Percentiles rank a stretch among this genome's conserved stretches.
phyloP scores from a whole-genome alignment of 257 asterid genomes.

The Cruciata laevipes region DNA sequence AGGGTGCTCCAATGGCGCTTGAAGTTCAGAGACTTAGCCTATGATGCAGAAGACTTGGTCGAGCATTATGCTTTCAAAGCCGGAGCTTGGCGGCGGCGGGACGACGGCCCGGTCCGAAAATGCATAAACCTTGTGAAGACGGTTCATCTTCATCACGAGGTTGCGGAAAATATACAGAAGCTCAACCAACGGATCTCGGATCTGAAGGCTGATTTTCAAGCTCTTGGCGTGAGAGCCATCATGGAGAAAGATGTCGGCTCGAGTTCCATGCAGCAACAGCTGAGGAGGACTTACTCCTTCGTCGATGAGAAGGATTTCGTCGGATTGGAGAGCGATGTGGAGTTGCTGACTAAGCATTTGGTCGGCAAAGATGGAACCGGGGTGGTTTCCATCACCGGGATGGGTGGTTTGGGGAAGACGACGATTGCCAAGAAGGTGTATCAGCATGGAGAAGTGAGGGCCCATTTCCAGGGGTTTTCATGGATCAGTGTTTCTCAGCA shows the following conservation, averaged over 20 bases:
- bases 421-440: slow-evolving; percentile 1
- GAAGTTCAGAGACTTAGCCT: slow-evolving; percentile 1
- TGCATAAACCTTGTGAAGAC: not conserved
- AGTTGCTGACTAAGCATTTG: not conserved
- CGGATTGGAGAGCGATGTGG: slow-evolving; percentile 9
- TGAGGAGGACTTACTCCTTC: slow-evolving; percentile 9
- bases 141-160: not conserved
- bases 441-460: not conserved
- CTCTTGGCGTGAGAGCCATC: not conserved
- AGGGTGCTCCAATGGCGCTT: not conserved
- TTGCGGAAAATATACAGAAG: not conserved
- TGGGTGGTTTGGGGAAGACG: slow-evolving; percentile 9
- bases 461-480: not conserved
- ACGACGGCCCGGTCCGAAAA: not conserved
- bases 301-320: slow-evolving; percentile 4
- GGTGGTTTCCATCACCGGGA: not conserved
- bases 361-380: not conserved
- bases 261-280: not conserved
- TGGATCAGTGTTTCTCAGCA: not conserved
- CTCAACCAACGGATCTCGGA: slow-evolving; percentile 1
- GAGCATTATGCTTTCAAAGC: slow-evolving; percentile 4
- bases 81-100: not conserved
- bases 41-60: slow-evolving; percentile 5
- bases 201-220: not conserved
- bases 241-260: not conserved